Base-by-base conservation (phyloP, 805 yeast species). In the Cyberlindnera saturnus region DNA sequence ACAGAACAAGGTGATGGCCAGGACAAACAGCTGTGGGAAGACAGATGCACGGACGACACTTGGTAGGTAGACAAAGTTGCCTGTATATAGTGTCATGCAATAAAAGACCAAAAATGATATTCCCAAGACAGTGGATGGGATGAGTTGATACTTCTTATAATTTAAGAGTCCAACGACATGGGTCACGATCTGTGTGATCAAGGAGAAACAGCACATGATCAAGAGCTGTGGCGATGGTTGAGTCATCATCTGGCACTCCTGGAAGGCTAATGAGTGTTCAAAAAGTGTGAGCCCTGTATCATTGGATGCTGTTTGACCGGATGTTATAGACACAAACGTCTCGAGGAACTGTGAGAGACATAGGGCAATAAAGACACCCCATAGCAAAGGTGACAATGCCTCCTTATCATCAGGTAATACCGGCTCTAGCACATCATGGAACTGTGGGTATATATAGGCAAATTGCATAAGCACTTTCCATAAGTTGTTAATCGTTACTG, bases 191-290 rank as follows among this genome's bases (percentile, higher is more conserved):
- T 86, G 89, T 45, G 78, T 79, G 0, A 71, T 42, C 1, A 83
- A 59, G 45, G 83, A 80, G 53, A 78, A 74, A 7, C 79, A 46
- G n/a, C 81, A 71, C 3, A 79, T 65, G 9, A 70, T 61, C 35
- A 75, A 67, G 37, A 75, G 64, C 55, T 72, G 86, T 39, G 68
- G 73, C 1, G 80, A 73, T 29, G 80, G 87, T 39, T 70, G 63
- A 41, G 42, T 64, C 30, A 67, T 63, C 36, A 70, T 67, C 57
- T 74, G 83, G 44, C 74, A 80, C 52, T 85, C 93, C 53, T 84
- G 90, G 56, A 82, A 82, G 11, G 87, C 86, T 14, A 83, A 59
- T 4, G 91, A 82, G 53, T 79, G 82, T 59, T 86, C 93, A 61
- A 85, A 83, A 31, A 85, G 63, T 0, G 93, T 81, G 49, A 84